These are phyloP conservation scores for Wilcoxina mikolae DNA, from an alignment of 495 filamentous ascomycete genomes.

Conservation along the genomic window DNA sequence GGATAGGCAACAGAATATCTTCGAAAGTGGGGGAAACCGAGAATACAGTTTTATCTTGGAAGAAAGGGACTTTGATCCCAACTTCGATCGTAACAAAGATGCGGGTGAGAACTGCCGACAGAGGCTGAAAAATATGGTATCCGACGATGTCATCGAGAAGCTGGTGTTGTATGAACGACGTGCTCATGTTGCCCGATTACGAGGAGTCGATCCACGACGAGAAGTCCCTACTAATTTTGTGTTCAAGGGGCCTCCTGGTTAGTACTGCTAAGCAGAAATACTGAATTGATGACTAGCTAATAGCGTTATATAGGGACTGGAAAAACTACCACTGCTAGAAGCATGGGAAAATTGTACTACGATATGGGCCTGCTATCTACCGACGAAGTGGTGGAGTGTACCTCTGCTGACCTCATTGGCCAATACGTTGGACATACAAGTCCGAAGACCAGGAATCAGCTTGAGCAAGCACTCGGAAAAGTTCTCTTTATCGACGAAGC, in stretches of 20 bases:
- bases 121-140: not conserved
- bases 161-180: not conserved
- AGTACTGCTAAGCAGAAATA: not conserved
- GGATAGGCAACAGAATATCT: constrained; percentile 22
- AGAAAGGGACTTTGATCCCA: constrained; percentile 51
- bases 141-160: not conserved
- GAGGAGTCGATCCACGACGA: not conserved
- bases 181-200: not conserved
- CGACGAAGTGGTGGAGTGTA: constrained; percentile 43
- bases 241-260: constrained; percentile 6
- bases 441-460: constrained; percentile 43
- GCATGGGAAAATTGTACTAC: constrained; percentile 60
- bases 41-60: constrained; percentile 33
- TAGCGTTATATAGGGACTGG: constrained; percentile 42
- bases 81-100: constrained; percentile 43
- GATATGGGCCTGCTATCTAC: constrained; percentile 50
- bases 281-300: not conserved
- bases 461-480: constrained; percentile 47
- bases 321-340: constrained; percentile 56
- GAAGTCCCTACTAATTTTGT: constrained; percentile 3
- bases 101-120: constrained; percentile 34
- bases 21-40: constrained; percentile 26
- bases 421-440: constrained; percentile 49
- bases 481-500: constrained; percentile 59
- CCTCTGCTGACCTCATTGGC: constrained; percentile 47